Evolutionary conservation across 129 eudicot species (phyloP).

Genomic region (Sambucus nigra): DNA sequence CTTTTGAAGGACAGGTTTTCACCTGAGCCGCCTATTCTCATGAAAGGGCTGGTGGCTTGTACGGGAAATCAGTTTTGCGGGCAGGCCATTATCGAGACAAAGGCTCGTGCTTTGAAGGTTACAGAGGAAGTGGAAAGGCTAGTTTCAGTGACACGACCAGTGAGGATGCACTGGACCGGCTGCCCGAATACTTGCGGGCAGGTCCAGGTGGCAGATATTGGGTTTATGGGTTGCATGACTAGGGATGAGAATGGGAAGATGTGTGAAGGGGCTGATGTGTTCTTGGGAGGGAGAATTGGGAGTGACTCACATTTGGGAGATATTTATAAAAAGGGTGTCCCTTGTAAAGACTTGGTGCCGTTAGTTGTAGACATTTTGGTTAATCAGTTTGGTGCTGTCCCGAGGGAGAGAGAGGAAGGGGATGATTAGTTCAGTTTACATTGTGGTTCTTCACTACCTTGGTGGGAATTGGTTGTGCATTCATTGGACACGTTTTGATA

Average conservation of each 20-base stretch:
- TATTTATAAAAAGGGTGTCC: constrained; percentile 73
- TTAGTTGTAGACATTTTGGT: constrained; percentile 75
- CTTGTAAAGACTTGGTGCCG: constrained; percentile 80
- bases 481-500: background rate
- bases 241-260: constrained; percentile 63
- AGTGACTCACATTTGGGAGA: constrained; percentile 91
- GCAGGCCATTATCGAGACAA: constrained; percentile 90
- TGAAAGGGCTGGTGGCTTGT: constrained; percentile 93
- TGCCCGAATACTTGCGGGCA: constrained; percentile 95
- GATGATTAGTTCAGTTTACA: constrained; percentile 26
- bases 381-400: constrained; percentile 68
- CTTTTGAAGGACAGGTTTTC: constrained; percentile 55
- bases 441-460: background rate
- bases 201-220: constrained; percentile 97
- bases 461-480: background rate
- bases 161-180: constrained; percentile 99
- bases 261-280: constrained; percentile 86
- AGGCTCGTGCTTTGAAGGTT: constrained; percentile 74
- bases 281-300: constrained; percentile 83
- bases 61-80: constrained; percentile 98
- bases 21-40: constrained; percentile 68
- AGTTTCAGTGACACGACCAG: constrained; percentile 56
- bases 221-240: constrained; percentile 98
- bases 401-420: constrained; percentile 58
- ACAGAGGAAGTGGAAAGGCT: constrained; percentile 67